These are phyloP conservation scores for Citrus unshiu DNA, from an alignment of 345 rosid species.

Conservation along the genomic window DNA sequence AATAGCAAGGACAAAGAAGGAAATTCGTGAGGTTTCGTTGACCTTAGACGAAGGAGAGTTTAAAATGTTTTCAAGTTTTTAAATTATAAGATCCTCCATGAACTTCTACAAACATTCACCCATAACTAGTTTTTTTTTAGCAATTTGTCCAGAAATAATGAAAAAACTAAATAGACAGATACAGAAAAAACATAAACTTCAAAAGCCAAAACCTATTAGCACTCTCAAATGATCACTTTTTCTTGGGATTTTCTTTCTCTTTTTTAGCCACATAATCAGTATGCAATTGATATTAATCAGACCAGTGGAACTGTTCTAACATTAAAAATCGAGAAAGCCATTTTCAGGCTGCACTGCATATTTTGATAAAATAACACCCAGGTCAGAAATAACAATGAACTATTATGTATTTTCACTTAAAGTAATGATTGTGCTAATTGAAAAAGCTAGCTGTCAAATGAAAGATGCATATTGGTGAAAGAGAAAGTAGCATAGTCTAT, in stretches of 20 bases:
- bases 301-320: not conserved
- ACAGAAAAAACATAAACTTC: not conserved
- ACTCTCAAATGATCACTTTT: not conserved
- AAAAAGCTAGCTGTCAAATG: not conserved
- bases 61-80: not conserved
- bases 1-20: not conserved
- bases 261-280: not conserved
- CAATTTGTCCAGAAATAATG: not conserved
- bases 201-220: not conserved
- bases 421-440: no score
- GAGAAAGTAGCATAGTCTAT: not conserved
- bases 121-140: not conserved
- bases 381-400: not conserved
- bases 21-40: not conserved
- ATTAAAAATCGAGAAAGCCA: not conserved
- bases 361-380: not conserved
- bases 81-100: not conserved
- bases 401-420: no score
- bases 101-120: not conserved
- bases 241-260: not conserved
- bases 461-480: not conserved
- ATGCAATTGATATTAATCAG: not conserved
- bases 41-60: not conserved
- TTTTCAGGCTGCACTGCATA: not conserved
- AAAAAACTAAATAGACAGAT: not conserved